Base-by-base conservation (phyloP, 1,284 basidiomycete species). In the Rhodotorula sp. region DNA sequence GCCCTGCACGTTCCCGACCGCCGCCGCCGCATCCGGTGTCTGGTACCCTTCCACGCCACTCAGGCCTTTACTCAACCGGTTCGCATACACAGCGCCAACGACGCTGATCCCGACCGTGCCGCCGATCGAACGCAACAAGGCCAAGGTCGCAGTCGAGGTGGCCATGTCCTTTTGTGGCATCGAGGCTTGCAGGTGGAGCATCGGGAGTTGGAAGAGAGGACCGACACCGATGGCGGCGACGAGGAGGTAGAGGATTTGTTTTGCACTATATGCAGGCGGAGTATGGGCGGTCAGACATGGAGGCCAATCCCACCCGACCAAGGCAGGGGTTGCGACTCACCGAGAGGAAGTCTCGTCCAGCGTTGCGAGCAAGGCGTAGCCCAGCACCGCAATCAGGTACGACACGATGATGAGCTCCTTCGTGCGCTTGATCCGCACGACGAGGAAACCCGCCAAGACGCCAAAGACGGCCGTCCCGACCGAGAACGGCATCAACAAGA, bases 121-220 rank as follows among this genome's bases (percentile, higher is more conserved):
- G n/a, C 90, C 90, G n/a, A 91, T 80, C 0, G 85, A 86, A 64
- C 89, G 84, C 69, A 91, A 81, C 76, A 92, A 87, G n/a, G 86
- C 85, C 77, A 88, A 89, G 0, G 87, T 86, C 3, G 85, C 82
- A 0, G 90, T 90, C 69, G 85, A 87, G 0, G 90, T 90, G 2
- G 89, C 88, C 89, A 91, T 89, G 75, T 91, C 89, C 75, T 87
- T 88, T 33, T 89, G 76, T 0, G 90, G 90, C 89, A 92, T 91
- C 0, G 89, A 88, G 2, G 89, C 89, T 81, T 91, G 90, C 20
- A 91, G 48, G 22, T 84, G 88, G 69, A 91, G 87, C 17, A 61
- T 64, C 1, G 76, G 76, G 6, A 66, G 64, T 44, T 77, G 77
- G 56, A 79, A 79, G 10, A 77, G 53, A 4, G 64, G 62, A 1